Conservation (phyloP, 441 rosid species). For the Aleurites moluccanus region DNA sequence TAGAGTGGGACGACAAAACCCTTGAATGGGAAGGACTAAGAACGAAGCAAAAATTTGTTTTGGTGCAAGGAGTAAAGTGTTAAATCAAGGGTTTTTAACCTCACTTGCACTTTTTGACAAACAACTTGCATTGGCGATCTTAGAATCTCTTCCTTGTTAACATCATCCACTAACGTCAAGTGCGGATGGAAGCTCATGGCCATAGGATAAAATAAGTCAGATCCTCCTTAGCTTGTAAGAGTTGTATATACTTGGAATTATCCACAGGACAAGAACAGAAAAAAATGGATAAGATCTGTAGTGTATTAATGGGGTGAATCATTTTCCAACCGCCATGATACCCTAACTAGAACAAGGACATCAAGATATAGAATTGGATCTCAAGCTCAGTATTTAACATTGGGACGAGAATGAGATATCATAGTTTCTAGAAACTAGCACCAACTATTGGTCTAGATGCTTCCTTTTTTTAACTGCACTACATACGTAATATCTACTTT, state of each 20-base stretch:
- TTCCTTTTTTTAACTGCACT: not conserved
- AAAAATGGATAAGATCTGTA: not conserved
- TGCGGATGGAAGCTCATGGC: not conserved
- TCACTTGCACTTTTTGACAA: not conserved
- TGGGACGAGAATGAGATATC: not conserved
- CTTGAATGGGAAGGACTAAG: not conserved
- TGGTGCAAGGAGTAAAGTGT: not conserved
- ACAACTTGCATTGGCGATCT: not conserved
- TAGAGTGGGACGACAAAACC: slow-evolving; percentile 16
- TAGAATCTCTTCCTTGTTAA: slow-evolving; percentile 15
- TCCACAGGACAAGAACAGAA: not conserved
- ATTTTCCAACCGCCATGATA: not conserved
- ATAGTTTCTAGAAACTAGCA: not conserved
- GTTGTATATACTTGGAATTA: not conserved
- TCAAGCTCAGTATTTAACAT: not conserved
- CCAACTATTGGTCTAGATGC: not conserved
- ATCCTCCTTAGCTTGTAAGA: not conserved
- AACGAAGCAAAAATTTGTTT: not conserved
- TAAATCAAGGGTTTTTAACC: not conserved
- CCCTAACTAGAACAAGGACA: not conserved
- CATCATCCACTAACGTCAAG: not conserved
- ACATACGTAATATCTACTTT: not conserved
- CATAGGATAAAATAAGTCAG: not conserved
- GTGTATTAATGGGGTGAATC: not conserved
- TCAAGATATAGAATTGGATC: not conserved